Percentiles rank a stretch among this genome's conserved stretches.
Conservation (phyloP, 208 protist species). For the Leptomonas pyrrhocoris region DNA sequence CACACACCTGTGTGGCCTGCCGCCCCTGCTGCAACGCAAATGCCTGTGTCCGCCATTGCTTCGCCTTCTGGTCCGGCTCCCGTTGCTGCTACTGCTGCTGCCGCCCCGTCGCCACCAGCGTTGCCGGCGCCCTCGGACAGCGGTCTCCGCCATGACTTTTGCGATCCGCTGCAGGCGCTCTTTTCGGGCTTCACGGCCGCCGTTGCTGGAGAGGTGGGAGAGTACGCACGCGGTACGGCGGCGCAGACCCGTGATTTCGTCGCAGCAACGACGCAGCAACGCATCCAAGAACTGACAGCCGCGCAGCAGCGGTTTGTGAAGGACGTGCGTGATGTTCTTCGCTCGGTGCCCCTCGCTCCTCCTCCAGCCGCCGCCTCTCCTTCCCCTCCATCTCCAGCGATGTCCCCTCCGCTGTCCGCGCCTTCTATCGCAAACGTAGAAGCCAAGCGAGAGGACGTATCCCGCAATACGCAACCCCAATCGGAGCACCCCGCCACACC, state of each 20-base stretch:
- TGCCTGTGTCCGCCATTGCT: neutral
- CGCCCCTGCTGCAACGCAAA: neutral
- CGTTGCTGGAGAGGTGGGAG: conserved; percentile 8
- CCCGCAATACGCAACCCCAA: neutral
- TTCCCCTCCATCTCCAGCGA: neutral
- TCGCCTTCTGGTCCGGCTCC: neutral
- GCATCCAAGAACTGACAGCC: conserved; percentile 1
- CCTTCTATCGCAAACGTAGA: neutral
- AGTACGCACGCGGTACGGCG: conserved; percentile 5
- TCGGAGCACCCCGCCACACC: neutral
- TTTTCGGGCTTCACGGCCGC: conserved; percentile 10
- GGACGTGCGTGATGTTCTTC: conserved; percentile 3
- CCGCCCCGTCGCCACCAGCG: neutral
- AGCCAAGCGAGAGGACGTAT: neutral
- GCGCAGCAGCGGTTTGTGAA: conserved; percentile 6
- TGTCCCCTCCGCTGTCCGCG: too few species aligned
- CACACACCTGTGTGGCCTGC: neutral
- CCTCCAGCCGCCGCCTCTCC: neutral
- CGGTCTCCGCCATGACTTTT: neutral
- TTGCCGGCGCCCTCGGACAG: neutral
- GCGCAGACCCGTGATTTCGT: conserved; percentile 13
- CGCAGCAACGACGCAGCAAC: conserved; percentile 1
- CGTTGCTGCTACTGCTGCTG: neutral
- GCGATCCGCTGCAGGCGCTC: conserved; percentile 8
- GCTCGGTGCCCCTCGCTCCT: neutral